Evolutionary conservation across 352 stramenopile genomes (phyloP), one percentile per base, ranked within the genome.

Genomic region (Phytophthora citricola): DNA sequence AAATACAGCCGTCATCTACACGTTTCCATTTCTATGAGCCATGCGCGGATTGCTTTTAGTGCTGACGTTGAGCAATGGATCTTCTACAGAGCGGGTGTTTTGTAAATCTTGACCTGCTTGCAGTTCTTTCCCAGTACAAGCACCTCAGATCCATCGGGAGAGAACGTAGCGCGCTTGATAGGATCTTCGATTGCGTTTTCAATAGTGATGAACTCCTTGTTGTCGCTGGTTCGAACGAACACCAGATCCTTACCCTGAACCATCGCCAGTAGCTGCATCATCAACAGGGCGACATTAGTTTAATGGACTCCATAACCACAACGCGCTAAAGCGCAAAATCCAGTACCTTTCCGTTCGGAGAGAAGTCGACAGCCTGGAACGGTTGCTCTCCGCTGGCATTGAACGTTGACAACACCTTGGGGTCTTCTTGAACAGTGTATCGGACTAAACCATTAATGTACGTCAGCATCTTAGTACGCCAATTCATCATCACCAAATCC

Each of bases 401-500:
- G 53, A 92, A 93, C 24, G 58, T 81, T 36, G 78, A 83, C 56
- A 92, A 62, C 22, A 91, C 72, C 51, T 89, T 88, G 2, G 86
- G 86, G 36, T 94, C 86, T 60, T 94, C 86, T 70, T 91, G 80
- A 27, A 89, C 73, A 20, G 80, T 83, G 66, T 94, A 94, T 14
- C 86, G 81, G 15, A 94, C 86, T 94, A 53, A n/a, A 45, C 24
- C n/a, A 48, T 34, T 0, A 8, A 34, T 34, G 2, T n/a, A 29
- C 9, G 26, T 40, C 27, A 60, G 34, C 27, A 44, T 34, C 8
- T 55, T 22, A 52, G 7, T 5, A 26, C 24, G 14, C 15, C 11
- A 20, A 4, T 15, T 10, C n/a, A 47, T 17, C 43, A 44, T 5
- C 26, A 46, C 36, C 24, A n/a, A 20, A 71, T n/a, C 5, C 20